Percentiles rank a stretch among this genome's conserved stretches.
Evolutionary conservation across 2,329 filamentous ascomycete species (phyloP).

Genomic region (Boeremia lycopersici): DNA sequence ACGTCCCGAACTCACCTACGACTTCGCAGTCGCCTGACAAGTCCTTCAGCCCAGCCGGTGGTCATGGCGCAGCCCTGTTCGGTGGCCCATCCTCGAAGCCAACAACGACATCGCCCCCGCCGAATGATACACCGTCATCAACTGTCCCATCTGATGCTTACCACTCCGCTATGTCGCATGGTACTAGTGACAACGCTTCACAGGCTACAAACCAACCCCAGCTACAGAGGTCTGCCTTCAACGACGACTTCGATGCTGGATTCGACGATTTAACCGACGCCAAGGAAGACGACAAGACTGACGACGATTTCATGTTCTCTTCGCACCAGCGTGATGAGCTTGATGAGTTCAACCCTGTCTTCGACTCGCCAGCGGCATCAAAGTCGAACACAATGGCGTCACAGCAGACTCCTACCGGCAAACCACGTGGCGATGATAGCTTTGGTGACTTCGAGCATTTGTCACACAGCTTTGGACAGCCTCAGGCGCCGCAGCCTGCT

Average conservation of each 20-base stretch:
- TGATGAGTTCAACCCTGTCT: conserved; percentile 81
- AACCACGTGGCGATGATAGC: conserved; percentile 49
- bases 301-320: conserved; percentile 81
- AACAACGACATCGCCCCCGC: conserved; percentile 46
- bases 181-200: conserved; percentile 43
- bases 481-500: conserved; percentile 49
- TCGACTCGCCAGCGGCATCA: conserved; percentile 67
- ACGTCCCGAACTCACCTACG: conserved; percentile 55
- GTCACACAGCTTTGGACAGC: conserved; percentile 49
- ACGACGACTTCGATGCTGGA: conserved; percentile 76
- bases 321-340: conserved; percentile 64
- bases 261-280: conserved; percentile 85
- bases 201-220: conserved; percentile 41
- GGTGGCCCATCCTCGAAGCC: conserved; percentile 45
- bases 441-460: conserved; percentile 58
- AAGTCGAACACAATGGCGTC: conserved; percentile 56
- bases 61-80: conserved; percentile 50
- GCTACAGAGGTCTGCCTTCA: conserved; percentile 63
- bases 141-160: conserved; percentile 51
- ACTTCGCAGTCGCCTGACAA: conserved; percentile 47
- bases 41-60: conserved; percentile 44
- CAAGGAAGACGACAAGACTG: conserved; percentile 73
- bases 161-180: conserved; percentile 49
- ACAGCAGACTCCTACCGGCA: conserved; percentile 50
- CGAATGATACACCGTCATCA: conserved; percentile 48